Conservation (phyloP, 2,329 filamentous ascomycete species). For the Aschersonia sp. region DNA sequence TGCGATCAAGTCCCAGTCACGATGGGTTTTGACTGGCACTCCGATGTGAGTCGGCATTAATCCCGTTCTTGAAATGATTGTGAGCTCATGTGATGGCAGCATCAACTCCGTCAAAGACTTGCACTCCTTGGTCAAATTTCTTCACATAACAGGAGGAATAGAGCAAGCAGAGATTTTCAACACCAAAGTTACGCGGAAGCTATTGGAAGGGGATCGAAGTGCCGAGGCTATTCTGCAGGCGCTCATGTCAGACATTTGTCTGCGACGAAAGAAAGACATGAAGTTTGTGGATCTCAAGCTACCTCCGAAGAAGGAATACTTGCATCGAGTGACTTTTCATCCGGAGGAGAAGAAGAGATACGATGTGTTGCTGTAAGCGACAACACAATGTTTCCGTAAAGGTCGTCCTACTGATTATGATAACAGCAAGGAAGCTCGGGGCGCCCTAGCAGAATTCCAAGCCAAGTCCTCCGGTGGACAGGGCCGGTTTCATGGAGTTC, state of each 20-base stretch:
- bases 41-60: constrained; percentile 43
- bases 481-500: constrained; percentile 55
- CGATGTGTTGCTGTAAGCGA: constrained; percentile 49
- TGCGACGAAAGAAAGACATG: constrained; percentile 81
- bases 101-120: constrained; percentile 73
- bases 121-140: constrained; percentile 65
- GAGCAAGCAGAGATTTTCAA: constrained; percentile 64
- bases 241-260: constrained; percentile 66
- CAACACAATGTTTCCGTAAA: not conserved
- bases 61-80: not conserved
- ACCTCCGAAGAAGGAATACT: constrained; percentile 62
- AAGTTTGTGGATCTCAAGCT: constrained; percentile 69
- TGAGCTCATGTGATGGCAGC: constrained; percentile 18
- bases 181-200: constrained; percentile 42
- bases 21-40: constrained; percentile 71
- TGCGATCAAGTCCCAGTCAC: constrained; percentile 51
- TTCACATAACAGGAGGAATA: constrained; percentile 62
- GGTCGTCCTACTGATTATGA: constrained; percentile 9
- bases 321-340: constrained; percentile 62
- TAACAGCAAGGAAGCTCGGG: constrained; percentile 54
- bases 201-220: constrained; percentile 39
- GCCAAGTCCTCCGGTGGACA: constrained; percentile 25
- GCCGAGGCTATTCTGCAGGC: constrained; percentile 56
- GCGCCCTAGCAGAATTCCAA: constrained; percentile 49
- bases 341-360: constrained; percentile 66